phyloP scores from a whole-genome alignment of 2,329 filamentous ascomycete genomes.

The Sordariomycetes sp. region DNA sequence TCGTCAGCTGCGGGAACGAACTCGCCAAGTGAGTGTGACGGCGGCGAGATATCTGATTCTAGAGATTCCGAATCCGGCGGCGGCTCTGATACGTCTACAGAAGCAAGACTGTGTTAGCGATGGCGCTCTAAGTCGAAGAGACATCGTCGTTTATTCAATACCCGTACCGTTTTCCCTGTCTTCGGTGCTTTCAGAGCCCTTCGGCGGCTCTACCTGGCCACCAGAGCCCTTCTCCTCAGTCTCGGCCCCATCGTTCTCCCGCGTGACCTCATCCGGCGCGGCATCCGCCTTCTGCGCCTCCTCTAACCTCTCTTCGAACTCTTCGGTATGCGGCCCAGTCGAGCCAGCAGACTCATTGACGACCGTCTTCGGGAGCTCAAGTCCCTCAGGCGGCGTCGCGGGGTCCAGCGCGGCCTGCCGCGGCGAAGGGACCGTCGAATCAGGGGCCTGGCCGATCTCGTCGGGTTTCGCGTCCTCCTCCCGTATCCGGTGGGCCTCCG shows the following conservation, averaged over 20 bases:
- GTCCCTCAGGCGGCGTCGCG: neutral
- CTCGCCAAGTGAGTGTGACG: neutral
- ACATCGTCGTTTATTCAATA: neutral
- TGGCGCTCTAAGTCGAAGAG: neutral
- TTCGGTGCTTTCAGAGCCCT: neutral
- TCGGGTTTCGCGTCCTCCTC: slow-evolving; percentile 46
- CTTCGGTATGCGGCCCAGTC: slow-evolving; percentile 19
- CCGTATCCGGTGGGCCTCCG: slow-evolving; percentile 40
- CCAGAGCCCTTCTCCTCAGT: slow-evolving; percentile 10
- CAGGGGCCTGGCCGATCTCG: slow-evolving; percentile 36
- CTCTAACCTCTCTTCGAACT: neutral
- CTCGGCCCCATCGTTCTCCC: slow-evolving; percentile 24
- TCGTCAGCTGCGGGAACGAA: slow-evolving; percentile 9
- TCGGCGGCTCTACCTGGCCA: neutral
- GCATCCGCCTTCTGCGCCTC: slow-evolving; percentile 24
- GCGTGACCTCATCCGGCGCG: slow-evolving; percentile 36
- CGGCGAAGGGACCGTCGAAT: neutral
- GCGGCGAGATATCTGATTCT: neutral
- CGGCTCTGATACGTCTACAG: slow-evolving; percentile 8
- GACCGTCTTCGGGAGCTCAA: slow-evolving; percentile 32
- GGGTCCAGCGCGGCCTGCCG: neutral
- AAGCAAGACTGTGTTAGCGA: neutral
- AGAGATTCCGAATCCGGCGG: slow-evolving; percentile 1
- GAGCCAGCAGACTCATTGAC: slow-evolving; percentile 36
- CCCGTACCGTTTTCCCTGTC: neutral